A percentile compares a stretch with the other conserved stretches of the same genome.
These are phyloP conservation scores for Zygoascus tannicola DNA, from an alignment of 805 yeast species.

Conservation along the genomic window DNA sequence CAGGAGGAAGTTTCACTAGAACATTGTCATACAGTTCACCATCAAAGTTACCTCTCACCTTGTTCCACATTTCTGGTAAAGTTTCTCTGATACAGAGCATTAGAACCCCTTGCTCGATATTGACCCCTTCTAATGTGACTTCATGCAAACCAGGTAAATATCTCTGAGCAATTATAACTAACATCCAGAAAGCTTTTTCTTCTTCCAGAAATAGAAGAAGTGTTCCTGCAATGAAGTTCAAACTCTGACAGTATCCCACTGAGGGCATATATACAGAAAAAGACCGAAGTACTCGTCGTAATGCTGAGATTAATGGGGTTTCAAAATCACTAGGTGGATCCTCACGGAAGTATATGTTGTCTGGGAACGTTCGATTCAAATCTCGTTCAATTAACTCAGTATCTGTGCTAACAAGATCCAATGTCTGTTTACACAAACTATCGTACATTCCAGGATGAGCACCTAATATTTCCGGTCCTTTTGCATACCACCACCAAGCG, in stretches of 20 bases:
- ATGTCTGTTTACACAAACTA: constrained; percentile 50
- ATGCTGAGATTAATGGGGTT: constrained; percentile 54
- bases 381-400: constrained; percentile 93
- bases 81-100: constrained; percentile 80
- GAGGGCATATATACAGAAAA: constrained; percentile 80
- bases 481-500: constrained; percentile 94
- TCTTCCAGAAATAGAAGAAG: constrained; percentile 78
- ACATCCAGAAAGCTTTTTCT: constrained; percentile 91
- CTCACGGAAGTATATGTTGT: constrained; percentile 65
- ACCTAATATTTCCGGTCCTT: constrained; percentile 65
- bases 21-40: constrained; percentile 36
- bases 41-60: constrained; percentile 35
- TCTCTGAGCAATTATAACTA: constrained; percentile 77
- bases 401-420: constrained; percentile 51
- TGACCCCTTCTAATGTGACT: constrained; percentile 84
- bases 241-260: constrained; percentile 92
- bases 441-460: constrained; percentile 70
- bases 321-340: constrained; percentile 33
- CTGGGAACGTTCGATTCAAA: constrained; percentile 90
- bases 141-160: constrained; percentile 90
- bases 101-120: constrained; percentile 87
- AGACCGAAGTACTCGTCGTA: constrained; percentile 73
- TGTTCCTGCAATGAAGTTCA: constrained; percentile 86
- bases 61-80: constrained; percentile 71
- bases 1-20: constrained; percentile 72